Evolutionary conservation across 768 basidiomycete species (phyloP), one percentile per base, ranked within the genome.

Genomic region (Boletus rubescentipes): DNA sequence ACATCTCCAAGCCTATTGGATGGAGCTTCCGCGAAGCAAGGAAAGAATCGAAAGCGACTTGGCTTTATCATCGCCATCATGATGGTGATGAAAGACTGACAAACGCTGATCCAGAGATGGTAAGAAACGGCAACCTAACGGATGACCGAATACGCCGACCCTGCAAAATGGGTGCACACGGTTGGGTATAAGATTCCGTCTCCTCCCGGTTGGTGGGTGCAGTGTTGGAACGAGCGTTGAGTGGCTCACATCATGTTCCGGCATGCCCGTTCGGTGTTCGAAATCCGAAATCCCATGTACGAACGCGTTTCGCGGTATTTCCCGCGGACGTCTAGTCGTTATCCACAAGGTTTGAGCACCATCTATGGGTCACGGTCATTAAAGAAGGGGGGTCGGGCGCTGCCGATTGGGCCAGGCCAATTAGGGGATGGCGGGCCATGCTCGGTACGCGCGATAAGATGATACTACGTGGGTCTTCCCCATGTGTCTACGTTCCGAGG

Each of bases 1-100:
- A 15, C 52, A 30, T 20, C n/a, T 20, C 12, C 40, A 16, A 11
- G 5, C 31, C 26, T 10, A 32, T 31, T 26, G 39, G 39, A 10
- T 18, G 35, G 35, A 16, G 32, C n/a, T 23, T 67, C 64, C 65
- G 65, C 53, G 55, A 64, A 67, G 51, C 53, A 57, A 61, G 64
- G 64, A 53, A 9, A 36, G 48, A 57, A 3, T 35, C 29, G 36
- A 40, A 26, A 52, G 42, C 5, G 10, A 29, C 18, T 46, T 32
- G 43, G 49, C 14, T 40, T 54, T 44, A 16, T 40, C 21, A 45
- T 50, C 58, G 20, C 42, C 49, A 58, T 53, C 49, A 49, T 42
- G 57, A 64, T 58, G 41, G 0, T 12, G 50, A 46, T 47, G 20
- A 29, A 35, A 56, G 47, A 50, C 26, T 51, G 11, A 53, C 50